Base-by-base conservation (phyloP, 2,329 filamentous ascomycete species). In the Aspergillus fructus region DNA sequence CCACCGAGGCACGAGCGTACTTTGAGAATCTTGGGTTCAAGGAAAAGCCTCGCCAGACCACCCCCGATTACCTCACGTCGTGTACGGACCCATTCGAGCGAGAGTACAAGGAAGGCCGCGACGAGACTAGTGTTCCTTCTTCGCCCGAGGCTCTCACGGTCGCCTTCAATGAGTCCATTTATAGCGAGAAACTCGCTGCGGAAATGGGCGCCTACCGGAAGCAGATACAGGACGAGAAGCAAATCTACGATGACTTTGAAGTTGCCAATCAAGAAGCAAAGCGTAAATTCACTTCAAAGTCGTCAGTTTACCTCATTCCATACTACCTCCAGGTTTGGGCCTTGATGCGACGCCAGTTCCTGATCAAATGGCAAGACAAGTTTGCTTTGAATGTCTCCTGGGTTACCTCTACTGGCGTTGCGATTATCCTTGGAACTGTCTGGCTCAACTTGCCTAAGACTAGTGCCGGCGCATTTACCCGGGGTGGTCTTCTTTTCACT, bases 311-410 rank as follows among this genome's bases (percentile, higher is more conserved):
- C 75, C 88, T 86, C 1, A 88, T 93, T 53, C 90, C 91, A 0
- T 94, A 94, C 75, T 85, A 92, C 62, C 78, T 90, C 1, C 92
- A 96, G 71, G 82, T 94, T 21, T 93, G 88, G 88, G 89, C 89
- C 1, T 76, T 94, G 60, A 89, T 93, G 83, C 88, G 91, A 72
- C 85, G 91, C 5, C 91, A 96, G 71, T 94, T 92, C 71, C 80
- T 89, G 51, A 86, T 96, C 66, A 94, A 94, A 77, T 88, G 91
- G 78, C 90, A 96, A 72, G 91, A 96, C 71, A 88, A 88, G 57
- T 89, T 93, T 68, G 86, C 87, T n/a, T 80, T 96, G 5, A 77
- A 81, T 13, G 84, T 94, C 30, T 87, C 87, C 2, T 94, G 89
- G 89, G 73, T 82, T 41, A 87, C 85, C 0, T 83, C 82, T 7